These are phyloP conservation scores for Aspergillus fischeri DNA, from an alignment of 2,329 filamentous ascomycete species.

Conservation along the genomic window DNA sequence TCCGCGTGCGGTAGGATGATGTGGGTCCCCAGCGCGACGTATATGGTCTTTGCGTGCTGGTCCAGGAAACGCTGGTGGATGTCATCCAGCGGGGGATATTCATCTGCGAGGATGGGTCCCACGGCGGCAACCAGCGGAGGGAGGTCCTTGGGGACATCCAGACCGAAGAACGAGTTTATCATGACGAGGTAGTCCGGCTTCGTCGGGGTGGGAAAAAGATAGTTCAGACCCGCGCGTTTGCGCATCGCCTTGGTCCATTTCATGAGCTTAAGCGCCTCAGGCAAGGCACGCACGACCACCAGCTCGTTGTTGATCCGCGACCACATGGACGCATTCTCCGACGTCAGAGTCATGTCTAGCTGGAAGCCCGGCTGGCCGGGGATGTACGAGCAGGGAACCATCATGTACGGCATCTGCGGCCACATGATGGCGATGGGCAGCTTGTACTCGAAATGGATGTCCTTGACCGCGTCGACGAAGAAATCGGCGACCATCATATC, in stretches of 20 bases:
- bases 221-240: conserved; percentile 28
- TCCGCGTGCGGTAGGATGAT: conserved; percentile 29
- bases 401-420: conserved; percentile 41
- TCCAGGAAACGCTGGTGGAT: conserved; percentile 27
- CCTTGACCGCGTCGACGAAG: conserved; percentile 41
- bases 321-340: conserved; percentile 38
- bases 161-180: conserved; percentile 44
- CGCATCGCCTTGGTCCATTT: conserved; percentile 34
- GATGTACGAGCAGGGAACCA: conserved; percentile 39
- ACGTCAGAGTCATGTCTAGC: conserved; percentile 33
- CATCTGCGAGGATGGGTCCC: conserved; percentile 39
- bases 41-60: conserved; percentile 32
- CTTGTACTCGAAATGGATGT: conserved; percentile 36
- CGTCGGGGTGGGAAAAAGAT: conserved; percentile 21
- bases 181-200: conserved; percentile 43
- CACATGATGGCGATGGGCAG: conserved; percentile 40
- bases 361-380: conserved; percentile 43
- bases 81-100: conserved; percentile 29
- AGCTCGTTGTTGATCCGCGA: conserved; percentile 37
- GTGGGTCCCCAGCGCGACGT: conserved; percentile 44
- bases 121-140: conserved; percentile 39
- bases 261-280: conserved; percentile 26
- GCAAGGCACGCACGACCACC: conserved; percentile 27
- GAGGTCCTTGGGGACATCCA: conserved; percentile 42
- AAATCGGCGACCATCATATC: conserved; percentile 44